Conservation (phyloP, 768 basidiomycete species). For the Termitomyces sp. region DNA sequence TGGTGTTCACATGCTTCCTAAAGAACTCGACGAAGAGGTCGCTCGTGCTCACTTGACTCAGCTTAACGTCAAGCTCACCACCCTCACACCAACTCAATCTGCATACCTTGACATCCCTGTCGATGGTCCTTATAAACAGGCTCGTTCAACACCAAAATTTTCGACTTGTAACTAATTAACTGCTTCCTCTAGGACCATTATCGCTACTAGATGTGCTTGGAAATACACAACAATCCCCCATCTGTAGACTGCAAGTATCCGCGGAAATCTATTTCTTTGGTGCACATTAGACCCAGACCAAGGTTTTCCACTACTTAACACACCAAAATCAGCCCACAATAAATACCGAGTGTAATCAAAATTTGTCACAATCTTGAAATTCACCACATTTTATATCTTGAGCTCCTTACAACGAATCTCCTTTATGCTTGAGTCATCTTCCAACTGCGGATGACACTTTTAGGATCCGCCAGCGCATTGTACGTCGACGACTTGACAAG, state of each 20-base stretch:
- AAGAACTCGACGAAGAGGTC: conserved; percentile 98
- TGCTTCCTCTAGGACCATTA: conserved; percentile 27
- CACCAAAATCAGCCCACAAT: too few relatives aligned
- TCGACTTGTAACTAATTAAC: background rate
- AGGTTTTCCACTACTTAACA: too few relatives aligned
- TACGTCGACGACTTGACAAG: conserved; percentile 59
- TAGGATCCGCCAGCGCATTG: conserved; percentile 48
- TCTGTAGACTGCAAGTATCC: too few relatives aligned
- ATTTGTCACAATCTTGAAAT: too few relatives aligned
- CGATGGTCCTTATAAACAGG: conserved; percentile 62
- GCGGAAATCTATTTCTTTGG: too few relatives aligned
- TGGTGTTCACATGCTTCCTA: conserved; percentile 98
- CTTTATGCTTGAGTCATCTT: too few relatives aligned
- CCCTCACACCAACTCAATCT: conserved; percentile 67
- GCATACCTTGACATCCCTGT: conserved; percentile 88
- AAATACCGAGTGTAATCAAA: too few relatives aligned
- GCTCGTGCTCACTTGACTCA: conserved; percentile 91
- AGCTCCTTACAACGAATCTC: too few relatives aligned
- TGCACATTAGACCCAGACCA: too few relatives aligned
- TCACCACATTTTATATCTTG: too few relatives aligned
- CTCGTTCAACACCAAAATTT: conserved; percentile 14
- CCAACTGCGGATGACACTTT: conserved; percentile 72
- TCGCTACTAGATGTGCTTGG: conserved; percentile 40
- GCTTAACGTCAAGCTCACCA: conserved; percentile 92
- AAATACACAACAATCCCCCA: too few relatives aligned